These are phyloP conservation scores for Leccinum fuscescens DNA, from an alignment of 1,284 basidiomycete species.

Conservation along the genomic window DNA sequence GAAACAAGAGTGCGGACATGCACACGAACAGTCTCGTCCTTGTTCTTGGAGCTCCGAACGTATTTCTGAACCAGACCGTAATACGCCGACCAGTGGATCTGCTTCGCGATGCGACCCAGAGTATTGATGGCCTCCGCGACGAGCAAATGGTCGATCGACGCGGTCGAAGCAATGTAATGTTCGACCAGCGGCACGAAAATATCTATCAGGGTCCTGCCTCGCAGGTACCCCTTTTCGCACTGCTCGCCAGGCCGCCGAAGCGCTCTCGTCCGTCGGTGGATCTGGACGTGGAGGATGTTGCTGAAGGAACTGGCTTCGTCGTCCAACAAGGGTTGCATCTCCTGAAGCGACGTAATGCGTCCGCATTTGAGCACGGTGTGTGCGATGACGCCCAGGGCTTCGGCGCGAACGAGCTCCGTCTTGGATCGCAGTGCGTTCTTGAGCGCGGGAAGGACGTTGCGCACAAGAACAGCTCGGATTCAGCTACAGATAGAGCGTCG, in stretches of 20 bases:
- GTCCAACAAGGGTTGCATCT: constrained; percentile 85
- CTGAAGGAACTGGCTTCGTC: constrained; percentile 97
- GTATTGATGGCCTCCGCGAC: constrained; percentile 87
- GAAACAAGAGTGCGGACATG: constrained; percentile 87
- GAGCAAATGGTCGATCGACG: constrained; percentile 84
- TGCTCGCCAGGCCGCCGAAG: constrained; percentile 83
- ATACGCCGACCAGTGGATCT: constrained; percentile 85
- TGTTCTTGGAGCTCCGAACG: constrained; percentile 70
- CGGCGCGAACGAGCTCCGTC: constrained; percentile 83
- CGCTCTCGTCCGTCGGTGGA: constrained; percentile 88
- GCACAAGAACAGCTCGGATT: constrained; percentile 55
- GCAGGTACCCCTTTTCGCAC: constrained; percentile 67
- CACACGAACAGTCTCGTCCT: constrained; percentile 76
- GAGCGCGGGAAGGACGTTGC: constrained; percentile 78
- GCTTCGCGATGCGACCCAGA: constrained; percentile 72
- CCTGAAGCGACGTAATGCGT: constrained; percentile 61
- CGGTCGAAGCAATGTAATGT: constrained; percentile 74
- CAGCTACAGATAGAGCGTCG: constrained; percentile 20
- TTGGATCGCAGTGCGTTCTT: constrained; percentile 80
- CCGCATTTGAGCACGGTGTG: constrained; percentile 72
- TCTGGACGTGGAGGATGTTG: constrained; percentile 94
- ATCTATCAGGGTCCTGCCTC: constrained; percentile 75
- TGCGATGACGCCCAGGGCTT: constrained; percentile 81
- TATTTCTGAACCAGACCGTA: constrained; percentile 82
- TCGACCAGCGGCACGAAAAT: constrained; percentile 87